Evolutionary conservation across 331 rosid genomes (phyloP), one percentile per base, ranked within the genome.

Genomic region (Stylosanthes scabra): DNA sequence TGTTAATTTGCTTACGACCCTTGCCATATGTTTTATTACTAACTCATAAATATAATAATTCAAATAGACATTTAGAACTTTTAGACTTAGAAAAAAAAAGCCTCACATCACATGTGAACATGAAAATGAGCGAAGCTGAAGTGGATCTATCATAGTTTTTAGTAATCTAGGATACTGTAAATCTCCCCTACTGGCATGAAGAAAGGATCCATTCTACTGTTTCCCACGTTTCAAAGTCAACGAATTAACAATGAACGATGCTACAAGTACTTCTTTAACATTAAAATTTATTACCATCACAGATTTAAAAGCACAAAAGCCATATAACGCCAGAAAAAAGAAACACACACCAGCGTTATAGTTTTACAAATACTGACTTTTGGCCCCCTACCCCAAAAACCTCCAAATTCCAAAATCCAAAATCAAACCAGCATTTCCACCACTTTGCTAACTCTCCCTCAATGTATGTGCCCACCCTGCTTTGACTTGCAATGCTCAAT

Each of bases 401-500:
- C 71, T 72, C 78, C 75, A 73, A 74, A 37, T 59, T 69, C 82
- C 80, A 66, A 78, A 70, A 29, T 45, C 82, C 39, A 34, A 34
- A 34, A 60, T 66, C 39, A n/a, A 84, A 47, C 42, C 37, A 15
- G 63, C 34, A 55, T 68, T 80, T 77, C 40, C 31, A 66, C 45
- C 74, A 79, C 62, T 74, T 49, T 56, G 57, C 80, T 13, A 63
- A 55, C 58, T 62, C 60, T 59, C 74, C 55, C 55, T 64, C 52
- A 73, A 81, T 58, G 63, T 67, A 39, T 49, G 82, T 68, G 85
- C 84, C 49, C 75, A 37, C 66, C 42, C 42, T 75, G 85, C 82
- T 70, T 77, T 79, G 80, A 81, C 81, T 70, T 59, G 84, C 39
- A 34, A 34, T 57, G 78, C 78, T 85, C 62, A 28, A 62, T 57